Evolutionary conservation across 2,329 filamentous ascomycete species (phyloP).

Genomic region (Rhynchosporium graminicola): DNA sequence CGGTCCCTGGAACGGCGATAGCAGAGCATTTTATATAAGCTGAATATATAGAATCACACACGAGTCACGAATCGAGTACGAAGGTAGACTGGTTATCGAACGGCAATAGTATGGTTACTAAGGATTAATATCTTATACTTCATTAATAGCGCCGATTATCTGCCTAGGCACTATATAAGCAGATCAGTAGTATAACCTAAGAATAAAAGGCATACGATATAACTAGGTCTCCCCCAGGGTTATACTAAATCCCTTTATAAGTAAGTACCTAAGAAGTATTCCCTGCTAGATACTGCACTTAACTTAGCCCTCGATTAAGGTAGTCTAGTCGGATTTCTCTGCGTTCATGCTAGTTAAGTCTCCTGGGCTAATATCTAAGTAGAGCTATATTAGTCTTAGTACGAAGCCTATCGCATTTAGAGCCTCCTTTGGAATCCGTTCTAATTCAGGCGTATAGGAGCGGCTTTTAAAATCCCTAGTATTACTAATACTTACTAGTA

Average conservation of each 20-base stretch:
- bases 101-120: neutral
- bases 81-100: slow-evolving; percentile 1
- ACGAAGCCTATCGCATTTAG: neutral
- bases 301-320: neutral
- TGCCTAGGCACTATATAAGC: neutral
- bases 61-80: slow-evolving; percentile 4
- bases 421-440: neutral
- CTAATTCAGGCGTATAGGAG: neutral
- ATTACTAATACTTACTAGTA: neutral
- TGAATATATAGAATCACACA: slow-evolving; percentile 5
- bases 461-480: neutral
- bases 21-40: slow-evolving; percentile 7
- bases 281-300: neutral
- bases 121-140: neutral
- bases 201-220: neutral
- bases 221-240: neutral
- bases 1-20: slow-evolving; percentile 3
- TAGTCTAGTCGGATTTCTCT: slow-evolving; percentile 3
- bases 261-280: slow-evolving; percentile 5
- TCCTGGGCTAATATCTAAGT: neutral
- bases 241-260: neutral
- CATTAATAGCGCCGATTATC: neutral
- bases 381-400: neutral
- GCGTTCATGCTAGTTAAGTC: neutral
- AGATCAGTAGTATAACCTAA: slow-evolving; percentile 1